phyloP scores from a whole-genome alignment of 225 moss, liverwort and hornwort species.

The Thuidium tamariscinum region DNA sequence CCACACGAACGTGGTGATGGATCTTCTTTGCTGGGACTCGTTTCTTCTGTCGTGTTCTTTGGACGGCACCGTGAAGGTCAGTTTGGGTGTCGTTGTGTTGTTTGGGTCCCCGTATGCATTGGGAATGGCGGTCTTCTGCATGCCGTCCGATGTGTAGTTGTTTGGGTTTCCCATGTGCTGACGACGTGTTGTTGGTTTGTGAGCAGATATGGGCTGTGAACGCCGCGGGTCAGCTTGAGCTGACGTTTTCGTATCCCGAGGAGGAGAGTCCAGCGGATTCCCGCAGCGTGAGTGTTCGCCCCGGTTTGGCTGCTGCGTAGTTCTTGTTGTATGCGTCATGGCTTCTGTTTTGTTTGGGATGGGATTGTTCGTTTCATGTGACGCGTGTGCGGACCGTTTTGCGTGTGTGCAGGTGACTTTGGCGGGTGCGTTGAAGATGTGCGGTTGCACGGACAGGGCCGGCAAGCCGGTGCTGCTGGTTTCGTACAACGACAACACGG shows the following conservation, averaged over 20 bases:
- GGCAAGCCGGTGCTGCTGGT: conserved; percentile 77
- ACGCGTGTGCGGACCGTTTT: neutral
- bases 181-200: neutral
- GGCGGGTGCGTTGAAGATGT: conserved; percentile 72
- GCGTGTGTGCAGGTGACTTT: conserved; percentile 34
- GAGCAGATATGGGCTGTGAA: conserved; percentile 82
- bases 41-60: conserved; percentile 88
- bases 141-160: neutral
- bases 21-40: conserved; percentile 87
- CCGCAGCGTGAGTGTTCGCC: conserved; percentile 6
- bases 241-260: conserved; percentile 69
- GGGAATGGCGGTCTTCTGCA: neutral
- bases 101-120: neutral
- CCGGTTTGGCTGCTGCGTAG: neutral
- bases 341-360: neutral
- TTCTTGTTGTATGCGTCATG: no score
- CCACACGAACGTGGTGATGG: conserved; percentile 84
- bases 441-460: conserved; percentile 60
- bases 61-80: conserved; percentile 82
- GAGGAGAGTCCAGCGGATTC: conserved; percentile 43
- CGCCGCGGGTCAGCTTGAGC: conserved; percentile 64
- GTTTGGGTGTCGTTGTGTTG: neutral
- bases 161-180: neutral
- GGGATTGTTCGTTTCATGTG: neutral
- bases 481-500: conserved; percentile 89